Conservation (phyloP, 2,329 filamentous ascomycete genomes). For the Calonectria fujianensis region DNA sequence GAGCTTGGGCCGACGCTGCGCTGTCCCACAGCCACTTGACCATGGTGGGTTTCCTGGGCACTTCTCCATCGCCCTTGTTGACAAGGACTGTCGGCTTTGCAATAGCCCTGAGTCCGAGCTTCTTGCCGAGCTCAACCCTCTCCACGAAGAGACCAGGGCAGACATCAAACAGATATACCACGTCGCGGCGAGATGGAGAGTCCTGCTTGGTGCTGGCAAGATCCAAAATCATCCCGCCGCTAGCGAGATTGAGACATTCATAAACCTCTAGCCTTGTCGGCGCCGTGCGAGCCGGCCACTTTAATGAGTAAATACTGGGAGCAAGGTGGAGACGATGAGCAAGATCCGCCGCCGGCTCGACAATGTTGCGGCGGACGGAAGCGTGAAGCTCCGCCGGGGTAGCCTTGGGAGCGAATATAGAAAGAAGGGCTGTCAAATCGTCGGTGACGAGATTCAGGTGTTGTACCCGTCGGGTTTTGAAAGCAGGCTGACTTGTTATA, state of each 20-base stretch:
- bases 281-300: conserved; percentile 62
- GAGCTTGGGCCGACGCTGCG: conserved; percentile 45
- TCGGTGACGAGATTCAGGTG: conserved; percentile 58
- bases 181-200: conserved; percentile 56
- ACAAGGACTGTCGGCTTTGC: conserved; percentile 60
- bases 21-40: conserved; percentile 60
- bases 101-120: conserved; percentile 57
- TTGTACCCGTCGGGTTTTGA: conserved; percentile 55
- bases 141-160: conserved; percentile 63
- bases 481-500: conserved; percentile 57
- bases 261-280: conserved; percentile 61
- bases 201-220: conserved; percentile 55
- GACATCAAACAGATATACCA: conserved; percentile 61
- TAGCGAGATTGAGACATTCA: conserved; percentile 61
- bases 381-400: conserved; percentile 56
- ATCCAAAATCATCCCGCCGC: conserved; percentile 55
- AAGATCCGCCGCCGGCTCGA: conserved; percentile 61
- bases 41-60: conserved; percentile 58
- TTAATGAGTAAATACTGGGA: conserved; percentile 59
- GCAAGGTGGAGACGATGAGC: conserved; percentile 61
- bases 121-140: conserved; percentile 59
- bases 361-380: conserved; percentile 58
- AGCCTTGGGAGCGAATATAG: conserved; percentile 55
- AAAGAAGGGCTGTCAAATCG: conserved; percentile 59
- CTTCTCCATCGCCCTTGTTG: conserved; percentile 53